Evolutionary conservation across 495 filamentous ascomycete species (phyloP).

Genomic region (Platismatia glauca): DNA sequence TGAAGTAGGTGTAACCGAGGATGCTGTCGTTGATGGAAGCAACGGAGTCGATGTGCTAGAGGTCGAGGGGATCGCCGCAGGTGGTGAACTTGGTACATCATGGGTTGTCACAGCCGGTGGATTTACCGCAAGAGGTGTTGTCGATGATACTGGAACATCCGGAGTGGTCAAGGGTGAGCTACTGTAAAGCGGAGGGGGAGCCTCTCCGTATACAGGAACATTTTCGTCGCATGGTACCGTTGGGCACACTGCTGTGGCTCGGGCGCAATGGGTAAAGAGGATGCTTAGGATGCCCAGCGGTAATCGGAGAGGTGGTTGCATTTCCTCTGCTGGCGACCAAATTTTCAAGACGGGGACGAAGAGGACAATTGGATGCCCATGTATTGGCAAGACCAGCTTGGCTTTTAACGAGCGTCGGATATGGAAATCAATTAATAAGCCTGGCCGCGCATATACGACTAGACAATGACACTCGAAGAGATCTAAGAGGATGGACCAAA

Average conservation of each 20-base stretch:
- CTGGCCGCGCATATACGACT: neutral
- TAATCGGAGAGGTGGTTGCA: neutral
- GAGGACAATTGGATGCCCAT: neutral
- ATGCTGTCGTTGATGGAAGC: neutral
- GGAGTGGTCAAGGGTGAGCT: neutral
- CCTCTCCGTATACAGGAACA: neutral
- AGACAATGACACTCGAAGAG: too few species aligned
- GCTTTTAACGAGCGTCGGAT: neutral
- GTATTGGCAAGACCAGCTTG: neutral
- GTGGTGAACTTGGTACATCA: neutral
- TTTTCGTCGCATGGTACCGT: neutral
- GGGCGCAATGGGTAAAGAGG: neutral
- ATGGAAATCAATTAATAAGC: too few species aligned
- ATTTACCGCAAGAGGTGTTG: neutral
- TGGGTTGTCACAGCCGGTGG: neutral
- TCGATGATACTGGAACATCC: neutral
- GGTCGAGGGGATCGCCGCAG: neutral
- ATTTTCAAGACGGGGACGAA: neutral
- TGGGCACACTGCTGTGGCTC: constrained; percentile 1
- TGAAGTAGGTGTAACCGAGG: neutral
- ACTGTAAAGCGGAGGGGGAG: neutral
- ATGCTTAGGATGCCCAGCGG: neutral
- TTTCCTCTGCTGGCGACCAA: neutral
- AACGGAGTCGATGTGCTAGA: neutral
- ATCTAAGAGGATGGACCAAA: too few species aligned